phyloP scores from a whole-genome alignment of 306 rosid species.

The Benincasa hispida region DNA sequence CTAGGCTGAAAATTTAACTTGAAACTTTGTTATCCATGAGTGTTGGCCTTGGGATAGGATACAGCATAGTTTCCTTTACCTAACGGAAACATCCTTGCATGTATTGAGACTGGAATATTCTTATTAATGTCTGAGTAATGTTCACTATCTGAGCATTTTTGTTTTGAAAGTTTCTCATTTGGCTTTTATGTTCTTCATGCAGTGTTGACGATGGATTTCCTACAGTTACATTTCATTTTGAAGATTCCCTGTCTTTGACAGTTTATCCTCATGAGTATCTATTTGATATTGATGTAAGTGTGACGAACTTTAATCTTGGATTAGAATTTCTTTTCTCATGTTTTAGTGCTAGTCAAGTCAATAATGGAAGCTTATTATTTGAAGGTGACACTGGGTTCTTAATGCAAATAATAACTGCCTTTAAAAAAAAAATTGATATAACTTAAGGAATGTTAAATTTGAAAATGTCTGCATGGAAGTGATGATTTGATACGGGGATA shows the following conservation, averaged over 20 bases:
- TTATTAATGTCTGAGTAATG: neutral
- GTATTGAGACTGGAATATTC: neutral
- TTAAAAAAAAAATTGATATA: neutral
- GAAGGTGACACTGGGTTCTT: neutral
- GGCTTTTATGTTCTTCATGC: conserved; percentile 15
- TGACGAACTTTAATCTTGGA: neutral
- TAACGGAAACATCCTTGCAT: neutral
- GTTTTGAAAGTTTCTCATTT: neutral
- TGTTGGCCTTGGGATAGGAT: neutral
- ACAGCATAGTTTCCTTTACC: neutral
- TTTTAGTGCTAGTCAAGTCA: neutral
- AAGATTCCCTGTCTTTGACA: conserved; percentile 28
- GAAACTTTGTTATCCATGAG: neutral
- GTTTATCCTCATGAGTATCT: conserved; percentile 43
- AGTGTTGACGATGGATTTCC: conserved; percentile 47
- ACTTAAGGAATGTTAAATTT: neutral
- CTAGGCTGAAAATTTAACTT: neutral
- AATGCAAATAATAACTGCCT: neutral
- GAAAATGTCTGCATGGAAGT: neutral
- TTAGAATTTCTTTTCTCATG: neutral
- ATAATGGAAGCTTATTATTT: neutral
- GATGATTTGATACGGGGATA: neutral
- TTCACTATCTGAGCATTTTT: neutral
- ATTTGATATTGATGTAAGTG: conserved; percentile 23
- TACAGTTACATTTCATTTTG: conserved; percentile 29